phyloP scores from a whole-genome alignment of 306 rosid species.

The Cicer chorassanicum region DNA sequence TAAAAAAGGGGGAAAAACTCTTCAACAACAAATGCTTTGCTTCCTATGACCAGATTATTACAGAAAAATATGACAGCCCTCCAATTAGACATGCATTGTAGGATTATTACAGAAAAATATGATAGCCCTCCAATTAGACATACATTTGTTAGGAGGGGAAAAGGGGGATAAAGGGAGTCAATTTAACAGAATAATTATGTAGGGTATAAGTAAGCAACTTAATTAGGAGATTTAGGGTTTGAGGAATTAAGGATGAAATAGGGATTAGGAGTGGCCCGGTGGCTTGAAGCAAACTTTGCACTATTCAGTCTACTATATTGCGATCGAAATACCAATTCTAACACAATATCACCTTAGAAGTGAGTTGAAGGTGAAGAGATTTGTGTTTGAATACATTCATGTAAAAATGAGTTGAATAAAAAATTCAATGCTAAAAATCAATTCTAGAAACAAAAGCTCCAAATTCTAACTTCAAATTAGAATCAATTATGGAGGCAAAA shows the following conservation, averaged over 20 bases:
- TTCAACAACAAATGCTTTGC: constrained; percentile 4
- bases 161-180: background rate
- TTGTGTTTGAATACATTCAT: too few relatives aligned
- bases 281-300: background rate
- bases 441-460: too few relatives aligned
- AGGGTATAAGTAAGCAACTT: background rate
- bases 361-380: too few relatives aligned
- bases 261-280: background rate
- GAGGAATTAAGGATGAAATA: background rate
- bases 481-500: too few relatives aligned
- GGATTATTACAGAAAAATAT: background rate
- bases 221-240: background rate
- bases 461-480: too few relatives aligned
- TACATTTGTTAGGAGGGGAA: background rate
- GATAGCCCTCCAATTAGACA: background rate
- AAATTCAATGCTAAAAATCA: too few relatives aligned
- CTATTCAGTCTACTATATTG: background rate
- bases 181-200: background rate
- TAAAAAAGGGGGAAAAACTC: background rate
- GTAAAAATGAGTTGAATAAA: too few relatives aligned
- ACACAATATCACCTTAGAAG: background rate
- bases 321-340: background rate
- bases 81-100: background rate
- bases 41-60: constrained; percentile 5
- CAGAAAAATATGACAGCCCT: background rate